A percentile compares a stretch with the other conserved stretches of the same genome.
Conservation (phyloP, 2,329 filamentous ascomycete species). For the Rhinocladiella similis region DNA sequence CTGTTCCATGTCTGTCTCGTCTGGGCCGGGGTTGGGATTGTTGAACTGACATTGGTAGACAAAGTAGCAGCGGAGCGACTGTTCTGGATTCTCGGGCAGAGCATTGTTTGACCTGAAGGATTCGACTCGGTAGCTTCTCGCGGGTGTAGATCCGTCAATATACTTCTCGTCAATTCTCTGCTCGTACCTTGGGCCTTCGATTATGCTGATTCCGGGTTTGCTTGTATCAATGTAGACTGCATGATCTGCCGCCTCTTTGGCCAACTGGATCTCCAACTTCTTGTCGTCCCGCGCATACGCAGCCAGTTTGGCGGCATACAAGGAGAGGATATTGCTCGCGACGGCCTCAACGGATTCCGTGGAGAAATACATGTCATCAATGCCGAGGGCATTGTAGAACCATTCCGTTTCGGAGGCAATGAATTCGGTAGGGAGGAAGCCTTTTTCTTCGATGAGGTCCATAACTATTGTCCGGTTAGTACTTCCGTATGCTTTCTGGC, state of each 20-base stretch:
- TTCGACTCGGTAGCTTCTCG: constrained; percentile 86
- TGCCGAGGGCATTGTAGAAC: constrained; percentile 98
- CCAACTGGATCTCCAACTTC: constrained; percentile 87
- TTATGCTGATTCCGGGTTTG: constrained; percentile 75
- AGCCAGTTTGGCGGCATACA: constrained; percentile 95
- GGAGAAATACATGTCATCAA: constrained; percentile 98
- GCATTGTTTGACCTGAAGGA: constrained; percentile 90
- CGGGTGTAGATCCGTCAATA: constrained; percentile 72
- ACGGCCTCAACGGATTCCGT: constrained; percentile 85
- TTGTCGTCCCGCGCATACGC: constrained; percentile 92
- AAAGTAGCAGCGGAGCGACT: constrained; percentile 94
- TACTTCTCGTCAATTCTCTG: constrained; percentile 94
- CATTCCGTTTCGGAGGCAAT: constrained; percentile 84
- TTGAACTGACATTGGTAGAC: constrained; percentile 95
- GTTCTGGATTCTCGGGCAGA: constrained; percentile 71
- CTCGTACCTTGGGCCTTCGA: constrained; percentile 86
- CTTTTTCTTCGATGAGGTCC: constrained; percentile 72
- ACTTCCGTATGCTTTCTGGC: constrained; percentile 23
- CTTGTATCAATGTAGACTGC: constrained; percentile 99
- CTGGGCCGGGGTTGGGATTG: constrained; percentile 68
- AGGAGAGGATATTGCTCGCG: constrained; percentile 88
- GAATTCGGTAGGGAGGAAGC: constrained; percentile 82
- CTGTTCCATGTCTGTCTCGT: constrained; percentile 85
- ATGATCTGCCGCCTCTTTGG: constrained; percentile 92
- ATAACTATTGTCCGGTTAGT: constrained; percentile 61